Conservation (phyloP, 2,329 filamentous ascomycete species). For the Xylaria hypoxylon region DNA sequence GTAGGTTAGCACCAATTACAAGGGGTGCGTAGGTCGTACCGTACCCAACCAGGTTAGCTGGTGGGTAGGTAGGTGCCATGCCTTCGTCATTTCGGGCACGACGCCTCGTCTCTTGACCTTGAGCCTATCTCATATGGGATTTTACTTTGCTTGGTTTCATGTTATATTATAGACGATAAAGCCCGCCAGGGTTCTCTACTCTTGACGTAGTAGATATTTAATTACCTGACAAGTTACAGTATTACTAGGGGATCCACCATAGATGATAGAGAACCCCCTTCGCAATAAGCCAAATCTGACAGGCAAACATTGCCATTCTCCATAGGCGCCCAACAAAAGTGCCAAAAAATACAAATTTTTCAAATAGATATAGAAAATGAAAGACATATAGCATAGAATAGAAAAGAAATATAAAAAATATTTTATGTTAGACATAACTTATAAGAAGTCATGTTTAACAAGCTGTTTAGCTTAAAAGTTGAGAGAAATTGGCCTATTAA, state of each 20-base stretch:
- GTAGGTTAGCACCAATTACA: slow-evolving; percentile 6
- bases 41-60: slow-evolving; percentile 17
- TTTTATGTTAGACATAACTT: too few species aligned
- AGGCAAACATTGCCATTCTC: too few species aligned
- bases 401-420: too few species aligned
- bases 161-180: slow-evolving; percentile 15
- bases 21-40: slow-evolving; percentile 2
- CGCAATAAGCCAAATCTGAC: too few species aligned
- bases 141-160: slow-evolving; percentile 1
- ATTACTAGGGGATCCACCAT: neutral
- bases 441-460: too few species aligned
- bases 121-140: slow-evolving; percentile 20
- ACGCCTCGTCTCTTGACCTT: slow-evolving; percentile 20
- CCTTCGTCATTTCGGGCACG: slow-evolving; percentile 18
- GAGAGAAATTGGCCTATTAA: too few species aligned
- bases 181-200: slow-evolving; percentile 4
- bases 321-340: too few species aligned
- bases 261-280: too few species aligned
- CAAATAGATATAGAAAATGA: too few species aligned
- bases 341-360: too few species aligned
- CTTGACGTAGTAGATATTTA: slow-evolving; percentile 14
- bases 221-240: slow-evolving; percentile 17
- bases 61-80: slow-evolving; percentile 25
- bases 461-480: too few species aligned
- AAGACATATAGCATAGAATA: too few species aligned